Conservation (phyloP, 257 asterid genomes). For the Avicennia marina region DNA sequence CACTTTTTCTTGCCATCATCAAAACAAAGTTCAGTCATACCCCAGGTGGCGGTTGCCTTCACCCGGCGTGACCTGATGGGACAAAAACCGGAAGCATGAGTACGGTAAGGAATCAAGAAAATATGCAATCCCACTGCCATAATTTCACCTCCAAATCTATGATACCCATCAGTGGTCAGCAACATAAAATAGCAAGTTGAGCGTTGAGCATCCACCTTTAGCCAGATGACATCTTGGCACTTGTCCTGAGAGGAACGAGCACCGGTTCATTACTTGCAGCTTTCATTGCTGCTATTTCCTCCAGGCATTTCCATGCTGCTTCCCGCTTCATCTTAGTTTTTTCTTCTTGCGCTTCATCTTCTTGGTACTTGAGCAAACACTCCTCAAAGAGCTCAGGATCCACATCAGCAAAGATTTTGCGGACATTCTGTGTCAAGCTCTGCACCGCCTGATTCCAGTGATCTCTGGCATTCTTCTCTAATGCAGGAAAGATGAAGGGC, state of each 20-base stretch:
- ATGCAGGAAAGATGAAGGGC: neutral
- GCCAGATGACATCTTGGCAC: slow-evolving; percentile 19
- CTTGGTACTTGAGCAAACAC: slow-evolving; percentile 45
- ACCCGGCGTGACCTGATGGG: slow-evolving; percentile 29
- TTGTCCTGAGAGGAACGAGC: slow-evolving; percentile 27
- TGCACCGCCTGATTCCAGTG: slow-evolving; percentile 34
- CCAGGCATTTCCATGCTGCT: slow-evolving; percentile 47
- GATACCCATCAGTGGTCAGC: slow-evolving; percentile 31
- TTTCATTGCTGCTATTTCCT: slow-evolving; percentile 47
- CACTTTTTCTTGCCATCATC: too few species aligned
- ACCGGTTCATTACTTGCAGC: slow-evolving; percentile 36
- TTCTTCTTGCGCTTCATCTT: slow-evolving; percentile 40
- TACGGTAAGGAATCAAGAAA: slow-evolving; percentile 26
- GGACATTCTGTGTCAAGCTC: slow-evolving; percentile 27
- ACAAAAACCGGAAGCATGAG: slow-evolving; percentile 24
- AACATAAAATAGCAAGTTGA: too few species aligned
- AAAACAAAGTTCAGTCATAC: too few species aligned
- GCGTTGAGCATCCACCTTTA: too few species aligned
- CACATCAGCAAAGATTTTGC: slow-evolving; percentile 48
- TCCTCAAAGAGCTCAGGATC: slow-evolving; percentile 53
- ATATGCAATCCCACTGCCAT: slow-evolving; percentile 14
- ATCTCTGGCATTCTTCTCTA: neutral
- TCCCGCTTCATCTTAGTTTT: slow-evolving; percentile 38
- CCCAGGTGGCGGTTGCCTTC: too few species aligned
- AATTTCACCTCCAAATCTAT: slow-evolving; percentile 22